phyloP scores from a whole-genome alignment of 1,139 yeast genomes.

The Protomyces gravidus region DNA sequence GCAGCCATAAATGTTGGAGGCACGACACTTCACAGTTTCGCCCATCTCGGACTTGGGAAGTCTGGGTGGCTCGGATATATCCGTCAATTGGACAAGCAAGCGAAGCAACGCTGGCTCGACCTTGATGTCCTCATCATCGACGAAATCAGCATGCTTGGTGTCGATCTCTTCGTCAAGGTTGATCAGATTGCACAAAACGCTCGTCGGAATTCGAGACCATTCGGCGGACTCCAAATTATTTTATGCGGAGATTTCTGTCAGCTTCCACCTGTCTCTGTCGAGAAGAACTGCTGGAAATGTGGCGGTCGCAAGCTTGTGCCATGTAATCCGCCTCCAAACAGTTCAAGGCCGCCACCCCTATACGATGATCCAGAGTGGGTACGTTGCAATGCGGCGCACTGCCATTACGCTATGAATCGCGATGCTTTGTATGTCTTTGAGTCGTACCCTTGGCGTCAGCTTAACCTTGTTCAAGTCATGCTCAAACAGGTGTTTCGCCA shows the following conservation, averaged over 20 bases:
- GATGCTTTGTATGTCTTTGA: constrained; percentile 67
- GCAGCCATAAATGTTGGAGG: constrained; percentile 94
- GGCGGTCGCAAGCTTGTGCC: not conserved
- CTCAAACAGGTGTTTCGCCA: constrained; percentile 85
- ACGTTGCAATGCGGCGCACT: not conserved
- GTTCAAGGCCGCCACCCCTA: not conserved
- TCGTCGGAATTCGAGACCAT: constrained; percentile 53
- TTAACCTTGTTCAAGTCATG: constrained; percentile 62
- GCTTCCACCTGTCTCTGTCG: constrained; percentile 69
- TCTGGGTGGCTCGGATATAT: constrained; percentile 47
- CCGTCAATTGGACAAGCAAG: constrained; percentile 55
- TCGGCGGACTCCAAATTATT: constrained; percentile 84
- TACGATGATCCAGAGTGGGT: constrained; percentile 7
- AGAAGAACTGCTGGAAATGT: constrained; percentile 31
- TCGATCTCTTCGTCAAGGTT: constrained; percentile 63
- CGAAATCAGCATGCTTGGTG: constrained; percentile 86
- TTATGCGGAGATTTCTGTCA: constrained; percentile 90
- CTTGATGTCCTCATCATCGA: constrained; percentile 69
- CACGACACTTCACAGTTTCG: constrained; percentile 73
- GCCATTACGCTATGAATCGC: constrained; percentile 33
- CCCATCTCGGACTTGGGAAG: constrained; percentile 76
- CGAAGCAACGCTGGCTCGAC: constrained; percentile 55
- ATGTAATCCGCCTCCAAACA: not conserved
- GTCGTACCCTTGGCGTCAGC: constrained; percentile 62
- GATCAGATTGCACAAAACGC: constrained; percentile 59